Percentiles rank a stretch among this genome's conserved stretches.
Evolutionary conservation across 352 stramenopile species (phyloP).

Genomic region (Globisporangium nodosum): DNA sequence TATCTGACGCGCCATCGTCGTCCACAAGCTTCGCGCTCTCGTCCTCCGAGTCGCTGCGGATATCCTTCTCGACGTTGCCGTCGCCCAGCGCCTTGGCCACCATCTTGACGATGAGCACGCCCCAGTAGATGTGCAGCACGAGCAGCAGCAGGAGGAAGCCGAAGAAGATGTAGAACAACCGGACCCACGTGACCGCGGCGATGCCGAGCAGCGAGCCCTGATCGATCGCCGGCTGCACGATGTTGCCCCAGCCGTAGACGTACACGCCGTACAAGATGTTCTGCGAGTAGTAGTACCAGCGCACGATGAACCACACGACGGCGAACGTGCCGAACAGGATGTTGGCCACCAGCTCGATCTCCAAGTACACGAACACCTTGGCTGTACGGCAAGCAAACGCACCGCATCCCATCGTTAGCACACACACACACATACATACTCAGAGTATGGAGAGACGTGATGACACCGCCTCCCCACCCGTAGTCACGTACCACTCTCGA

Average conservation of each 20-base stretch:
- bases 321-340: constrained; percentile 66
- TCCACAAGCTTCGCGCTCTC: constrained; percentile 32
- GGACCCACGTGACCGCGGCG: constrained; percentile 45
- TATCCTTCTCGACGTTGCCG: constrained; percentile 77
- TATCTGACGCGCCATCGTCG: constrained; percentile 12
- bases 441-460: too few species aligned
- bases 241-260: constrained; percentile 37
- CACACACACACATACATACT: too few species aligned
- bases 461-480: constrained; percentile 11
- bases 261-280: constrained; percentile 71
- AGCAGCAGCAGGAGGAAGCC: constrained; percentile 54
- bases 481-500: constrained; percentile 40
- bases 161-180: constrained; percentile 46
- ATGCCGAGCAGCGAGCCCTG: constrained; percentile 33
- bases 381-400: constrained; percentile 17
- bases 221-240: constrained; percentile 43
- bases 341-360: constrained; percentile 63
- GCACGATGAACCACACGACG: constrained; percentile 66
- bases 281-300: constrained; percentile 64
- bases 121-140: constrained; percentile 74
- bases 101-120: constrained; percentile 72
- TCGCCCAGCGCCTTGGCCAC: constrained; percentile 50
- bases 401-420: neutral
- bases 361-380: constrained; percentile 77
- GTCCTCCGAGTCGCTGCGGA: constrained; percentile 71